A percentile compares a stretch with the other conserved stretches of the same genome.
These are phyloP conservation scores for Mortierella hygrophila DNA, from an alignment of 192 early-diverging fungal species.

Conservation along the genomic window DNA sequence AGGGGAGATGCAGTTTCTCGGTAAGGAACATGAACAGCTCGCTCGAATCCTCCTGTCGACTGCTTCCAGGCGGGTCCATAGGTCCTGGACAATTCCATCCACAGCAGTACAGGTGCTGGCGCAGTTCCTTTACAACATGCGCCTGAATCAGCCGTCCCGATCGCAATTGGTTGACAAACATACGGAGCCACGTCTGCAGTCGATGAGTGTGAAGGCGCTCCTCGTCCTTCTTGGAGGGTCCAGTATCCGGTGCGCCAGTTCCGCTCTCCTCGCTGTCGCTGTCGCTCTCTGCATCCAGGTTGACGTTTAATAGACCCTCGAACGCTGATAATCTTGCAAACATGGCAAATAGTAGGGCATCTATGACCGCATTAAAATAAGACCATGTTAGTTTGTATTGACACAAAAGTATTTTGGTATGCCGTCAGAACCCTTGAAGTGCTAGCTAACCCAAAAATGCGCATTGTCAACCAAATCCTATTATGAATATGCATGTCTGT, in stretches of 20 bases:
- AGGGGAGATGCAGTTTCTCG: conserved; percentile 73
- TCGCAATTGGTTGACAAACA: conserved; percentile 73
- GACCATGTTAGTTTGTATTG: neutral
- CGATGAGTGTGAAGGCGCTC: conserved; percentile 47
- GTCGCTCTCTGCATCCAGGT: conserved; percentile 56
- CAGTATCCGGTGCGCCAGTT: neutral
- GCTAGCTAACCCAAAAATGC: too few relatives aligned
- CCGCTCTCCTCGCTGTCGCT: conserved; percentile 49
- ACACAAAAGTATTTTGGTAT: too few relatives aligned
- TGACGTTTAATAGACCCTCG: conserved; percentile 69
- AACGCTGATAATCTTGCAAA: conserved; percentile 70
- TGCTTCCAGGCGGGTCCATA: conserved; percentile 40
- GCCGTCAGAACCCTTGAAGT: too few relatives aligned
- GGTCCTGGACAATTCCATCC: conserved; percentile 64
- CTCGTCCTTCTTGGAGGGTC: conserved; percentile 20
- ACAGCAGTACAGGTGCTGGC: conserved; percentile 61
- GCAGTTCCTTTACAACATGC: conserved; percentile 64
- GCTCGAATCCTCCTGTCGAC: conserved; percentile 74
- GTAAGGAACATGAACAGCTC: conserved; percentile 80
- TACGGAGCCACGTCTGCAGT: conserved; percentile 64
- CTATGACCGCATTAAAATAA: conserved; percentile 28
- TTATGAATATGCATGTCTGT: conserved; percentile 19
- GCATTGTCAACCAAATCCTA: conserved; percentile 1
- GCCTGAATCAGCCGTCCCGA: conserved; percentile 69
- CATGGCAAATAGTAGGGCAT: conserved; percentile 75